These are phyloP conservation scores for Leptomonas pyrrhocoris DNA, from an alignment of 208 protist species.

Conservation along the genomic window DNA sequence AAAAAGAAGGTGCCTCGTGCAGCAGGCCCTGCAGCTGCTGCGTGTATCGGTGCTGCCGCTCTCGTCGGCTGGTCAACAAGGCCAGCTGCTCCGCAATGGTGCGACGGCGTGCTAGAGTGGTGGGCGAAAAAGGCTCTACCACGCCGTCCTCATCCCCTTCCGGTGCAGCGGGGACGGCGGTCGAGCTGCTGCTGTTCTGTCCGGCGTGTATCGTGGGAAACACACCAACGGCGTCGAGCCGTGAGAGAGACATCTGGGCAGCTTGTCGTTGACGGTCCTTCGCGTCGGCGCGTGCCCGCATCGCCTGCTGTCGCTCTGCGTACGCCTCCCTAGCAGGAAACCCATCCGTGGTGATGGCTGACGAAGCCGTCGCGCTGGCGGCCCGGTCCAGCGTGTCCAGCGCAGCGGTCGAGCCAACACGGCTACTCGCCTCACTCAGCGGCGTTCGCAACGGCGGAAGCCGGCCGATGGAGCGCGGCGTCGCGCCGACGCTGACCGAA, in stretches of 20 bases:
- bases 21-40: conserved; percentile 5
- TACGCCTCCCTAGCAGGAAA: not conserved
- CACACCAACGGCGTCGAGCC: not conserved
- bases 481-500: conserved; percentile 1
- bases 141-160: not conserved
- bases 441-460: not conserved
- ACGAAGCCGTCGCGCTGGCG: not conserved
- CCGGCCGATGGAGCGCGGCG: not conserved
- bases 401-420: not conserved
- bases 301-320: conserved; percentile 5
- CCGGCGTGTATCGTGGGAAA: too few relatives aligned
- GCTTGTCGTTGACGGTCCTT: not conserved
- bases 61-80: conserved; percentile 46
- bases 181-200: too few relatives aligned
- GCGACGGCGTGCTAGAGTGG: conserved; percentile 14
- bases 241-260: not conserved
- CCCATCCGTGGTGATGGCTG: too few relatives aligned
- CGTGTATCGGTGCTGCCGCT: conserved; percentile 47
- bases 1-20: not conserved
- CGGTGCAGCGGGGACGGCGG: not conserved
- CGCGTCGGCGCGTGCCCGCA: not conserved
- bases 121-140: conserved; percentile 7
- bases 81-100: conserved; percentile 58
- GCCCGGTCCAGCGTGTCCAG: not conserved
- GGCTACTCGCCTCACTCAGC: not conserved